Evolutionary conservation across 768 basidiomycete genomes (phyloP).

Genomic region (Termitomyces sp.): DNA sequence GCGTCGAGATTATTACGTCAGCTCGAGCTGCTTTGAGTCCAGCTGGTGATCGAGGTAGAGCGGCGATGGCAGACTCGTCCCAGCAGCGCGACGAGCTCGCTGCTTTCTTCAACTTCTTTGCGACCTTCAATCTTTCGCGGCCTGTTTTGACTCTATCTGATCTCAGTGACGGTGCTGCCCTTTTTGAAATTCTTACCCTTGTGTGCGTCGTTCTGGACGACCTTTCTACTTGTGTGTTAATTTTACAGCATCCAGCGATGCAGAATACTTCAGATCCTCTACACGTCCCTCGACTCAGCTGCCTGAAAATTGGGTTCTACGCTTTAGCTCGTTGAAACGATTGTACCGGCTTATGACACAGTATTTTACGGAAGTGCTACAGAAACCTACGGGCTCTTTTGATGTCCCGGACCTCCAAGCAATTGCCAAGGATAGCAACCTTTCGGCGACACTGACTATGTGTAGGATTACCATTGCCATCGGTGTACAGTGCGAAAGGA

Average conservation of each 20-base stretch:
- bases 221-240: not conserved
- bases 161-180: constrained; percentile 75
- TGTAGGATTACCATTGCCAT: constrained; percentile 83
- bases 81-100: constrained; percentile 59
- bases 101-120: constrained; percentile 80
- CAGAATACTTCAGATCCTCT: constrained; percentile 69
- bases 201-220: constrained; percentile 49
- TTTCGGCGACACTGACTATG: constrained; percentile 64
- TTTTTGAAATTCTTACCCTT: constrained; percentile 70
- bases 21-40: too few species aligned
- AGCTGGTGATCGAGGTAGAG: too few species aligned
- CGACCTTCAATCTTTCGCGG: constrained; percentile 64
- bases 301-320: constrained; percentile 87
- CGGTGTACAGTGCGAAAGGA: constrained; percentile 85
- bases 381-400: constrained; percentile 70
- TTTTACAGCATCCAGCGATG: constrained; percentile 48
- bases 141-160: constrained; percentile 62
- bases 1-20: constrained; percentile 6
- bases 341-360: constrained; percentile 87
- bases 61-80: constrained; percentile 32
- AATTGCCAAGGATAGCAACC: constrained; percentile 72
- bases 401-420: constrained; percentile 88
- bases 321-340: constrained; percentile 79
- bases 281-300: constrained; percentile 55
- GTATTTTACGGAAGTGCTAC: constrained; percentile 81